A percentile compares a stretch with the other conserved stretches of the same genome.
Conservation (phyloP, 2,329 filamentous ascomycete species). For the Pochonia chlamydosporia region DNA sequence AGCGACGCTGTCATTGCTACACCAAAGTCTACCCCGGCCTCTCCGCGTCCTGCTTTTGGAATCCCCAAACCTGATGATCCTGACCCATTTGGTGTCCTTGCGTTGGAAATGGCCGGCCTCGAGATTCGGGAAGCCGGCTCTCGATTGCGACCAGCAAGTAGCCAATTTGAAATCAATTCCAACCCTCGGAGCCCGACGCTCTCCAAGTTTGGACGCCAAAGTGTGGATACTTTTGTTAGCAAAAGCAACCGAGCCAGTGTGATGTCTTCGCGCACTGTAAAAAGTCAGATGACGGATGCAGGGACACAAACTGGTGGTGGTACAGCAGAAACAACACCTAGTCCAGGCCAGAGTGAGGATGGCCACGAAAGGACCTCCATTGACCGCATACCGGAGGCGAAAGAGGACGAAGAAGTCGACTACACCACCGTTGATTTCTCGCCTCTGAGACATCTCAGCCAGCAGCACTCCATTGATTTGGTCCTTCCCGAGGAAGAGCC, state of each 20-base stretch:
- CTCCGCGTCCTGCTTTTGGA: slow-evolving; percentile 57
- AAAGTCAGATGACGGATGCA: slow-evolving; percentile 65
- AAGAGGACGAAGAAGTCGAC: slow-evolving; percentile 42
- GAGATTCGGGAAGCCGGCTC: slow-evolving; percentile 87
- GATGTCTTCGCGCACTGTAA: slow-evolving; percentile 65
- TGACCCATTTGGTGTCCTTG: slow-evolving; percentile 86
- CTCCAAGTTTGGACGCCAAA: slow-evolving; percentile 55
- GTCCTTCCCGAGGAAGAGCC: slow-evolving; percentile 1
- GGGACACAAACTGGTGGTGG: slow-evolving; percentile 52
- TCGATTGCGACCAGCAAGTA: slow-evolving; percentile 62
- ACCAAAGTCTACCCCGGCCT: slow-evolving; percentile 29
- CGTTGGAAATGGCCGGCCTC: slow-evolving; percentile 83
- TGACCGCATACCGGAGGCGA: slow-evolving; percentile 27
- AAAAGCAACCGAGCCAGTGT: slow-evolving; percentile 67
- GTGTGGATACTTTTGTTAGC: slow-evolving; percentile 57
- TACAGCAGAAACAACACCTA: slow-evolving; percentile 48
- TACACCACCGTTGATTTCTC: slow-evolving; percentile 54
- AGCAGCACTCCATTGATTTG: slow-evolving; percentile 27
- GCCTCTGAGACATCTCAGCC: slow-evolving; percentile 40
- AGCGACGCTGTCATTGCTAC: slow-evolving; percentile 61
- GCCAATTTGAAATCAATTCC: slow-evolving; percentile 77
- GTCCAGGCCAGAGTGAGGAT: slow-evolving; percentile 48
- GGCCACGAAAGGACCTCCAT: slow-evolving; percentile 36
- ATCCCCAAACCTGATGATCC: slow-evolving; percentile 75
- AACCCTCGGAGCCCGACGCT: slow-evolving; percentile 69